Percentiles rank a stretch among this genome's conserved stretches.
These are phyloP conservation scores for Termitomyces sp. DNA, from an alignment of 768 basidiomycete species.

Conservation along the genomic window DNA sequence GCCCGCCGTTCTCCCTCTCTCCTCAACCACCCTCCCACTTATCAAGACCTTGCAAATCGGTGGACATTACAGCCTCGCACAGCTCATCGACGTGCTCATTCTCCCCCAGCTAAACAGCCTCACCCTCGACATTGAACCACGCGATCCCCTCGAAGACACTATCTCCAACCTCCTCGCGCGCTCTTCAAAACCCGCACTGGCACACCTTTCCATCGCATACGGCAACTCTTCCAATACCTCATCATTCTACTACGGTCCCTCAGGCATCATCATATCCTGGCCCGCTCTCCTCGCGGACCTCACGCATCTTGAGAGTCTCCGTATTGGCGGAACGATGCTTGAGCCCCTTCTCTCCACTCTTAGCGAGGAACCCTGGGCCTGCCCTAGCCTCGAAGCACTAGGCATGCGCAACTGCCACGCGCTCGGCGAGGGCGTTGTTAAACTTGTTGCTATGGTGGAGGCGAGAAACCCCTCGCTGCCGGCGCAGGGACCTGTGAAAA, in stretches of 20 bases:
- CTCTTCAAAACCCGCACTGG: slow-evolving; percentile 51
- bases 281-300: slow-evolving; percentile 54
- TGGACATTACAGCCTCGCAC: slow-evolving; percentile 59
- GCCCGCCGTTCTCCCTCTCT: slow-evolving; percentile 58
- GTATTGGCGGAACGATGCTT: slow-evolving; percentile 58
- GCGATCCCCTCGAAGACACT: slow-evolving; percentile 73
- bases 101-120: slow-evolving; percentile 55
- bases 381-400: slow-evolving; percentile 55
- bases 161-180: slow-evolving; percentile 55
- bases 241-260: slow-evolving; percentile 53
- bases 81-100: slow-evolving; percentile 54
- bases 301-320: slow-evolving; percentile 49
- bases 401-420: slow-evolving; percentile 60
- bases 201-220: slow-evolving; percentile 59
- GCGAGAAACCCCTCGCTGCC: slow-evolving; percentile 50
- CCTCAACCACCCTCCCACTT: slow-evolving; percentile 43
- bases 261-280: slow-evolving; percentile 61
- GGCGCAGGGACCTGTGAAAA: slow-evolving; percentile 29
- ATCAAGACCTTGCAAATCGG: slow-evolving; percentile 54
- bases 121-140: slow-evolving; percentile 63
- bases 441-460: slow-evolving; percentile 69
- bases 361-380: slow-evolving; percentile 50
- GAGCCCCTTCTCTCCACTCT: slow-evolving; percentile 59
- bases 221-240: slow-evolving; percentile 29
- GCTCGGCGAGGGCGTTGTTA: slow-evolving; percentile 57